phyloP scores from a whole-genome alignment of 1,284 basidiomycete genomes.

The Moniliophthora roreri region DNA sequence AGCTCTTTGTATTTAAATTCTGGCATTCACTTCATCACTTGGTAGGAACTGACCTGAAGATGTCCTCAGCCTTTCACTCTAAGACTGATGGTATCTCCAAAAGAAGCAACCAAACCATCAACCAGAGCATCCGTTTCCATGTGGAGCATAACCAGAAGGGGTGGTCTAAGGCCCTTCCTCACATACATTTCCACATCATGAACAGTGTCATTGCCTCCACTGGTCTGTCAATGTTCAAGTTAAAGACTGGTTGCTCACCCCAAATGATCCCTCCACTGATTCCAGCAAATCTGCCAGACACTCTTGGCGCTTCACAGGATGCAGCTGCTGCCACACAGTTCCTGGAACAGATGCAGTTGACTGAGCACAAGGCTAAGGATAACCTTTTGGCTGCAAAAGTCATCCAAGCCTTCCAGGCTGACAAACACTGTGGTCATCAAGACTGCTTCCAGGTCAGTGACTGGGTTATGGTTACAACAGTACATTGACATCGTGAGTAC shows the following conservation, averaged over 20 bases:
- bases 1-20: conserved; percentile 22
- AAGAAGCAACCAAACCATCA: conserved; percentile 23
- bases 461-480: conserved; percentile 2
- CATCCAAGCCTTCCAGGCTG: neutral
- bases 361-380: conserved; percentile 1
- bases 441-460: conserved; percentile 5
- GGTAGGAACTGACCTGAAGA: conserved; percentile 20
- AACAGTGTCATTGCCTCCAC: conserved; percentile 30
- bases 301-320: neutral
- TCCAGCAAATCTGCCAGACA: neutral
- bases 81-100: conserved; percentile 23
- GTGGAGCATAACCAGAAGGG: conserved; percentile 32
- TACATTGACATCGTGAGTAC: neutral
- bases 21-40: conserved; percentile 14
- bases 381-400: conserved; percentile 2
- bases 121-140: conserved; percentile 25
- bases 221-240: conserved; percentile 32
- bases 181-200: conserved; percentile 39
- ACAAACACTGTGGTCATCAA: too few relatives aligned
- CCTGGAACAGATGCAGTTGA: neutral
- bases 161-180: conserved; percentile 32
- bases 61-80: conserved; percentile 31
- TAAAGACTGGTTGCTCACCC: conserved; percentile 21
- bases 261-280: conserved; percentile 23
- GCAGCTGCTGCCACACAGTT: neutral